Evolutionary conservation across 495 filamentous ascomycete species (phyloP).

Genomic region (Pyrenula massariospora): DNA sequence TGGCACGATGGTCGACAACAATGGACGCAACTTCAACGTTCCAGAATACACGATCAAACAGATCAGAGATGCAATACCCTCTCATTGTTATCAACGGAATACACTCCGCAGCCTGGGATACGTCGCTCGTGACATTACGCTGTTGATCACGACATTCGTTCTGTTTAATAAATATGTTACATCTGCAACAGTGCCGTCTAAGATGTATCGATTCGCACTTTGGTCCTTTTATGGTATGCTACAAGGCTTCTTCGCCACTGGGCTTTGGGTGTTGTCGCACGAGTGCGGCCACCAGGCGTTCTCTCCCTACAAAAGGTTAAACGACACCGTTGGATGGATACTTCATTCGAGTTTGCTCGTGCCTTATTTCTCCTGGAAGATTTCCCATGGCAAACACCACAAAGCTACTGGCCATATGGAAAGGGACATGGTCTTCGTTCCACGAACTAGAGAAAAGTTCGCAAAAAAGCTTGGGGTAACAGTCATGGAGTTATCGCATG

Average conservation of each 20-base stretch:
- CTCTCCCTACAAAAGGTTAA: constrained; percentile 46
- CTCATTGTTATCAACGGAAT: constrained; percentile 54
- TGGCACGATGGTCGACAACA: constrained; percentile 52
- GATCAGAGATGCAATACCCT: constrained; percentile 49
- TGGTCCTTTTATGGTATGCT: constrained; percentile 62
- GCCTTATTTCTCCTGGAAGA: constrained; percentile 68
- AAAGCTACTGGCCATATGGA: constrained; percentile 49
- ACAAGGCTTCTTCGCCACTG: constrained; percentile 69
- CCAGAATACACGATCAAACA: constrained; percentile 64
- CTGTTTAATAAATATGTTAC: constrained; percentile 56
- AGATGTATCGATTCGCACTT: constrained; percentile 17
- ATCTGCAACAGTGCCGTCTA: constrained; percentile 37
- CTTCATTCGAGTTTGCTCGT: constrained; percentile 54
- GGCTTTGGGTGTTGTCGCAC: constrained; percentile 75
- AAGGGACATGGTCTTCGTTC: constrained; percentile 48
- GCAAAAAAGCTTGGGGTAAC: constrained; percentile 19
- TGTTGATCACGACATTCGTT: constrained; percentile 45
- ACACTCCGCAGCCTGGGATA: constrained; percentile 46
- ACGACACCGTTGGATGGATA: constrained; percentile 57
- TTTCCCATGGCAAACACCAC: constrained; percentile 64
- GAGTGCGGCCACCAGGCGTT: constrained; percentile 78
- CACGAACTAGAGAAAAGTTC: constrained; percentile 30
- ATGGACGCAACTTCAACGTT: constrained; percentile 59
- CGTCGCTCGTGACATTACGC: constrained; percentile 48
- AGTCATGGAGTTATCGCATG: constrained; percentile 26